Percentiles rank a stretch among this genome's conserved stretches.
Evolutionary conservation across 192 early-diverging fungal species (phyloP).

Genomic region (Entomortierella lignicola): DNA sequence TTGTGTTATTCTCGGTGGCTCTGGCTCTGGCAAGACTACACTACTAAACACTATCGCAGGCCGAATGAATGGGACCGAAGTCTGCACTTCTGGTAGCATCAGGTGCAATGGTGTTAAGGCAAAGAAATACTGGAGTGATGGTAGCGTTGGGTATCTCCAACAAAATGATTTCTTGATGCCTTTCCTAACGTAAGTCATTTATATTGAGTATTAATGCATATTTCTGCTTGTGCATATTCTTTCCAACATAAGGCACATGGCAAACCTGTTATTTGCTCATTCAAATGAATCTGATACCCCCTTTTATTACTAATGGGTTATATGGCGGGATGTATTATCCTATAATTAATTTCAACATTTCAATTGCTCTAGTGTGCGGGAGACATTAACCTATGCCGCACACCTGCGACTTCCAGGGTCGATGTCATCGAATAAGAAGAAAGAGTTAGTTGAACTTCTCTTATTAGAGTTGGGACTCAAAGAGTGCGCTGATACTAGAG

Average conservation of each 20-base stretch:
- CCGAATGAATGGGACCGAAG: conserved; percentile 63
- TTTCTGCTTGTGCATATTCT: no score
- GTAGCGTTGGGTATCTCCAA: conserved; percentile 55
- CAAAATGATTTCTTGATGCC: conserved; percentile 53
- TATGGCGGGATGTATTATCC: no score
- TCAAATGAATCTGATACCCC: no score
- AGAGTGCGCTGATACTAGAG: conserved; percentile 74
- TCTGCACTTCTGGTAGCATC: conserved; percentile 59
- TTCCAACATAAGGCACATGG: no score
- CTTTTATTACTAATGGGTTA: no score
- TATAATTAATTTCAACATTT: no score
- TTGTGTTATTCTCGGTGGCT: conserved; percentile 85
- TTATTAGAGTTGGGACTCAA: conserved; percentile 71
- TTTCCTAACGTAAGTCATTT: conserved; percentile 52
- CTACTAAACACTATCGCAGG: conserved; percentile 80
- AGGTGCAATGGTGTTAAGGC: conserved; percentile 58
- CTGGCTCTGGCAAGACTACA: conserved; percentile 85
- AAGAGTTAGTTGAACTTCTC: conserved; percentile 67
- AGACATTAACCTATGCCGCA: conserved; percentile 80
- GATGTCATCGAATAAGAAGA: conserved; percentile 52
- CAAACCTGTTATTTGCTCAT: no score
- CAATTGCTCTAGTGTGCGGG: conserved; percentile 70
- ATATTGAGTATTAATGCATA: no score
- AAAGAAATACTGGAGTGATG: conserved; percentile 52
- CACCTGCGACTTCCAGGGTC: conserved; percentile 57